These are phyloP conservation scores for Fraxinus americana DNA, from an alignment of 257 asterid genomes.

Conservation along the genomic window DNA sequence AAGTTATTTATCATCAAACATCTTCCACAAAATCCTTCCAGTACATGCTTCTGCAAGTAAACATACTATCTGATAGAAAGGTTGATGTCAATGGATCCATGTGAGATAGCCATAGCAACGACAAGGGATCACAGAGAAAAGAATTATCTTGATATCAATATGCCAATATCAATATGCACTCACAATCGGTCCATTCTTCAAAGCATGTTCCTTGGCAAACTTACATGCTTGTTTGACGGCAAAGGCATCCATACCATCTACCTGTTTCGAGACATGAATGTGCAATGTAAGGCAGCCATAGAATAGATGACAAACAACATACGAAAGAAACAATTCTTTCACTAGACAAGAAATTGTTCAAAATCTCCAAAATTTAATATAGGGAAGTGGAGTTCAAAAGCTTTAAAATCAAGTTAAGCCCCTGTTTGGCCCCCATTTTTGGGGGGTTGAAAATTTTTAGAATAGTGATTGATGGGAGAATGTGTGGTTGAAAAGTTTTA, in stretches of 20 bases:
- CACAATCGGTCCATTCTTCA: conserved; percentile 97
- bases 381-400: neutral
- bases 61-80: conserved; percentile 10
- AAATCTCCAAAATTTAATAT: neutral
- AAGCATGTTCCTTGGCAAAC: conserved; percentile 90
- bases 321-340: neutral
- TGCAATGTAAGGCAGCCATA: conserved; percentile 7
- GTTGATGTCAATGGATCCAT: neutral
- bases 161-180: conserved; percentile 35
- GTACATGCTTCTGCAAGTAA: conserved; percentile 4
- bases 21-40: conserved; percentile 3
- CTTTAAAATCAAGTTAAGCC: neutral
- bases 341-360: neutral
- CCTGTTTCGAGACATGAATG: conserved; percentile 45
- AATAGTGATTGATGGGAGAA: too few relatives aligned
- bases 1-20: conserved; percentile 7
- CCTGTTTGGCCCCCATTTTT: too few relatives aligned
- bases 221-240: conserved; percentile 98
- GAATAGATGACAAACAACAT: neutral
- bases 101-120: conserved; percentile 8
- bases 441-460: too few relatives aligned
- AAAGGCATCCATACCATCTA: conserved; percentile 97
- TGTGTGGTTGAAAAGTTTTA: too few relatives aligned
- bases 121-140: neutral
- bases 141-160: neutral